Percentiles rank a stretch among this genome's conserved stretches.
Conservation (phyloP, 805 yeast genomes). For the Yarrowia hollandica region DNA sequence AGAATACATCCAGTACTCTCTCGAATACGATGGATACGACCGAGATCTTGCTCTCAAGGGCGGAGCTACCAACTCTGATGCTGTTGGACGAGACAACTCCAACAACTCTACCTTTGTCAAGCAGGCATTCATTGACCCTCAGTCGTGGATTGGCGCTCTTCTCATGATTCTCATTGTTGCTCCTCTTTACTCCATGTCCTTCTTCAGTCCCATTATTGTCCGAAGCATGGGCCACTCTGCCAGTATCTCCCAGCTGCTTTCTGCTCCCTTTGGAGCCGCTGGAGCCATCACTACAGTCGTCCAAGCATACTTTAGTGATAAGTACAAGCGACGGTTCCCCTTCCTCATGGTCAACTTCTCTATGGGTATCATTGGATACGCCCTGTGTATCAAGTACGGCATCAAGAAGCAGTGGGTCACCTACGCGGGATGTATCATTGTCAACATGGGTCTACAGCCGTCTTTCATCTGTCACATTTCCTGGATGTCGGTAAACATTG, state of each 20-base stretch:
- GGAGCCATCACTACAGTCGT: conserved; percentile 41
- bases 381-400: conserved; percentile 49
- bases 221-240: conserved; percentile 58
- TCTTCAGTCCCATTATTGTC: conserved; percentile 58
- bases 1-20: conserved; percentile 42
- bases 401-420: conserved; percentile 35
- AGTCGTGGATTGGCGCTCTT: conserved; percentile 50
- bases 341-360: conserved; percentile 36
- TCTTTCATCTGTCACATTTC: conserved; percentile 61
- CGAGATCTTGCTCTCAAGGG: conserved; percentile 16
- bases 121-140: conserved; percentile 51
- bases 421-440: conserved; percentile 59
- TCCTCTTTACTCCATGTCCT: conserved; percentile 61
- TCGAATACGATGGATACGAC: conserved; percentile 24
- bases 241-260: conserved; percentile 51
- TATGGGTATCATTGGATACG: conserved; percentile 43
- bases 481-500: conserved; percentile 58
- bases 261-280: conserved; percentile 48
- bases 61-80: conserved; percentile 42
- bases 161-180: conserved; percentile 41
- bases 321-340: conserved; percentile 40
- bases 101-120: conserved; percentile 51
- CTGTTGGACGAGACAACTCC: conserved; percentile 49
- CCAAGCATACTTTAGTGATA: conserved; percentile 37
- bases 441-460: conserved; percentile 54